Conservation (phyloP, 75 land plant species). For the Sequoia sempervirens region DNA sequence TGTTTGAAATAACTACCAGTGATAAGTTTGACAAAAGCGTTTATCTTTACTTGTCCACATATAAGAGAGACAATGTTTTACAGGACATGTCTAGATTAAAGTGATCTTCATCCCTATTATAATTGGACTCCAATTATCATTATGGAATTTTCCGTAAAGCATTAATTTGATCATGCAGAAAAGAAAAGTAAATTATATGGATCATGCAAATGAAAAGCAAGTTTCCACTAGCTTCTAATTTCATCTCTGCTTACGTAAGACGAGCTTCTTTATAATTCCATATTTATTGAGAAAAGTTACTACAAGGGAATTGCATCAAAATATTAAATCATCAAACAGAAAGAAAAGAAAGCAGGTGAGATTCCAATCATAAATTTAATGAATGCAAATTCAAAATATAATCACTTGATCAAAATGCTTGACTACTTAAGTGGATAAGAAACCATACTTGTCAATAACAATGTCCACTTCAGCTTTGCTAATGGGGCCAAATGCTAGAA, state of each 20-base stretch:
- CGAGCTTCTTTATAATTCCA: neutral
- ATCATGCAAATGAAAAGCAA: neutral
- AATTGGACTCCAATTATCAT: neutral
- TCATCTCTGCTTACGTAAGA: neutral
- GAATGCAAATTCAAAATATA: conserved; percentile 1
- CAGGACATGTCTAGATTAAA: neutral
- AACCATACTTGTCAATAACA: conserved; percentile 74
- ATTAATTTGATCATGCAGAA: neutral
- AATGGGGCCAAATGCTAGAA: conserved; percentile 76
- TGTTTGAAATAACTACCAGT: neutral
- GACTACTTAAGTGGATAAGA: conserved; percentile 3
- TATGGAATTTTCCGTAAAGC: neutral
- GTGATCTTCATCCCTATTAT: neutral
- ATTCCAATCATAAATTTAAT: neutral
- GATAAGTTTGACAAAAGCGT: neutral
- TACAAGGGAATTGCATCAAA: neutral
- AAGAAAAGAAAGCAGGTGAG: conserved; percentile 11
- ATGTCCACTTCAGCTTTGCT: conserved; percentile 83
- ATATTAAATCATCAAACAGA: neutral
- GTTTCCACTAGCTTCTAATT: neutral
- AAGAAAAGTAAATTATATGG: neutral
- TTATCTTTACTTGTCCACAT: neutral
- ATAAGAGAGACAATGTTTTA: neutral
- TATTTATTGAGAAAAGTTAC: neutral
- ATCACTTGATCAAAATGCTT: conserved; percentile 4